Evolutionary conservation across 139 green algal species (phyloP).

Genomic region (Desmodesmus armatus): DNA sequence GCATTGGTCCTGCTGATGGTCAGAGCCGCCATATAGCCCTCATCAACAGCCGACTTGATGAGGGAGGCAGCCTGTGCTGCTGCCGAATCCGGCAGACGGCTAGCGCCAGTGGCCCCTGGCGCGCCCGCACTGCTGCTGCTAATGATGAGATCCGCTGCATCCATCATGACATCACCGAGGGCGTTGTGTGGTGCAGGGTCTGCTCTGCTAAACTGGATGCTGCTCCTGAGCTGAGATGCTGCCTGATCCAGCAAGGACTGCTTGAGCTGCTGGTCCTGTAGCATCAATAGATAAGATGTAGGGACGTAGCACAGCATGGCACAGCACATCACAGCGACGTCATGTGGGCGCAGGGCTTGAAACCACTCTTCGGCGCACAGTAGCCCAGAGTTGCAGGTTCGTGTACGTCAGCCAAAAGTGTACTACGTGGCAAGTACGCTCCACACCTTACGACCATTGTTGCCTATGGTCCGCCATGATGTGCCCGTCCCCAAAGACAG

Average conservation of each 20-base stretch:
- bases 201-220: slow-evolving; percentile 64
- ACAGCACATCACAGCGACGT: no score
- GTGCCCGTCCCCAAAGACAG: no score
- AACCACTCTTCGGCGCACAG: no score
- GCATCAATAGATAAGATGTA: background rate
- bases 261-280: slow-evolving; percentile 37
- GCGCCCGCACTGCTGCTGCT: background rate
- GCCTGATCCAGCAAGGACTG: slow-evolving; percentile 66
- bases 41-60: slow-evolving; percentile 55
- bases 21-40: slow-evolving; percentile 78
- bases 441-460: no score
- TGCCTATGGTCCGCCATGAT: no score
- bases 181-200: slow-evolving; percentile 68
- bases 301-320: background rate
- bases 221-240: slow-evolving; percentile 52
- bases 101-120: background rate
- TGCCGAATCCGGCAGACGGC: background rate
- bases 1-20: slow-evolving; percentile 54
- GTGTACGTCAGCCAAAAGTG: no score
- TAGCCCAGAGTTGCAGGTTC: no score
- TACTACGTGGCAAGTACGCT: no score
- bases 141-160: slow-evolving; percentile 59
- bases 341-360: no score
- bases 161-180: slow-evolving; percentile 74
- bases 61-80: background rate